phyloP scores from a whole-genome alignment of 2,329 filamentous ascomycete genomes.

The Colletotrichum simmondsii region DNA sequence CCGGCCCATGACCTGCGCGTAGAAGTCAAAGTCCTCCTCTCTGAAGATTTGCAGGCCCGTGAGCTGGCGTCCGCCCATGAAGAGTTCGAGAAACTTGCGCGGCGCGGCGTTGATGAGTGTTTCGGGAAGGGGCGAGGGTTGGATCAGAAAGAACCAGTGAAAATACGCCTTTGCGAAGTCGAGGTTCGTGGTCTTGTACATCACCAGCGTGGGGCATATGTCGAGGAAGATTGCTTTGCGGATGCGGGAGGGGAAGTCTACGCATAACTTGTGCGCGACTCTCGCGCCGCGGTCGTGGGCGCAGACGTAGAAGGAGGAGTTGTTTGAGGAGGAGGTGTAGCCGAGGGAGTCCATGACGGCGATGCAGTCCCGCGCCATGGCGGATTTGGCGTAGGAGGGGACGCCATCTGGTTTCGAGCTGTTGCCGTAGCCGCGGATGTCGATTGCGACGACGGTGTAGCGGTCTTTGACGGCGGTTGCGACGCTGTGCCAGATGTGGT shows the following conservation, averaged over 20 bases:
- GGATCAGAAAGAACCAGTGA: constrained; percentile 70
- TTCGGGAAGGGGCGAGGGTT: constrained; percentile 62
- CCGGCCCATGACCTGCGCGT: constrained; percentile 54
- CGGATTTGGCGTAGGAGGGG: constrained; percentile 56
- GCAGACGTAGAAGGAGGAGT: constrained; percentile 55
- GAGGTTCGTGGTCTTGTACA: constrained; percentile 57
- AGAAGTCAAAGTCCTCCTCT: constrained; percentile 49
- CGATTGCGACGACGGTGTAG: constrained; percentile 57
- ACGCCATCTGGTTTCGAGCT: constrained; percentile 56
- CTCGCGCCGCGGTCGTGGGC: constrained; percentile 68
- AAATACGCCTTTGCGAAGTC: constrained; percentile 62
- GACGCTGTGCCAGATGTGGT: constrained; percentile 63
- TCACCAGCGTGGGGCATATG: constrained; percentile 65
- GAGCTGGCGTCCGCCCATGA: constrained; percentile 51
- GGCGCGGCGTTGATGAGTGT: constrained; percentile 53
- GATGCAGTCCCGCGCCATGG: constrained; percentile 59
- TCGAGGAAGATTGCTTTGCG: constrained; percentile 58
- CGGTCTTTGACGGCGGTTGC: constrained; percentile 48
- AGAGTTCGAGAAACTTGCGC: constrained; percentile 52
- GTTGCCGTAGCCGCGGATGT: constrained; percentile 62
- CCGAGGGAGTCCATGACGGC: constrained; percentile 57
- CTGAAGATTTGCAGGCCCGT: constrained; percentile 48
- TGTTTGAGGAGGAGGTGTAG: constrained; percentile 1
- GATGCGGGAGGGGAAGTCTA: constrained; percentile 55
- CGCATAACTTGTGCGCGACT: constrained; percentile 64